Percentiles rank a stretch among this genome's conserved stretches.
These are phyloP conservation scores for Xerocomus minutiporus DNA, from an alignment of 1,284 basidiomycete genomes.

Conservation along the genomic window DNA sequence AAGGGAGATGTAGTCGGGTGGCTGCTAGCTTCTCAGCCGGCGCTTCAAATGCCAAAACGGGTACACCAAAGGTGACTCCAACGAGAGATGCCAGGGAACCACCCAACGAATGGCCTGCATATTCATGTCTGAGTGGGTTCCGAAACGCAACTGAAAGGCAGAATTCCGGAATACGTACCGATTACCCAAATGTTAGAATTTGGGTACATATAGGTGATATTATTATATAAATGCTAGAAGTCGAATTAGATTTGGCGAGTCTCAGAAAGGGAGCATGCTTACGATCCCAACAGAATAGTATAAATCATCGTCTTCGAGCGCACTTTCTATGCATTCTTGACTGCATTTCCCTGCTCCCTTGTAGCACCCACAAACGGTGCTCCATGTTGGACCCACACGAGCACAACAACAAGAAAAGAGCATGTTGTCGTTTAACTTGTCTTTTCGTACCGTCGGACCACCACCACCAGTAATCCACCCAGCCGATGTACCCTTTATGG, in stretches of 20 bases:
- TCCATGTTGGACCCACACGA: slow-evolving; percentile 80
- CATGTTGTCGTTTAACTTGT: slow-evolving; percentile 87
- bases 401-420: slow-evolving; percentile 91
- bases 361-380: slow-evolving; percentile 81
- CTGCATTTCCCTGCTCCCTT: slow-evolving; percentile 66
- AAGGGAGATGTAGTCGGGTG: slow-evolving; percentile 71
- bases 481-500: slow-evolving; percentile 91
- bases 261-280: slow-evolving; percentile 18
- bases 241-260: not conserved
- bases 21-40: slow-evolving; percentile 76
- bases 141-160: not conserved
- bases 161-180: slow-evolving; percentile 22
- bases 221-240: slow-evolving; percentile 67
- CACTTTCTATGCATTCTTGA: slow-evolving; percentile 66
- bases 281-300: slow-evolving; percentile 74
- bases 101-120: slow-evolving; percentile 65
- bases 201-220: slow-evolving; percentile 79
- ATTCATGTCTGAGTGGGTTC: not conserved
- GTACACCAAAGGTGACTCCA: slow-evolving; percentile 79
- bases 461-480: slow-evolving; percentile 74
- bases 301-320: slow-evolving; percentile 72
- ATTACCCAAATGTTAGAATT: slow-evolving; percentile 78
- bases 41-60: slow-evolving; percentile 79
- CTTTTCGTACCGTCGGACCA: slow-evolving; percentile 54
- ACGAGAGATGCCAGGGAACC: slow-evolving; percentile 77